Percentiles rank a stretch among this genome's conserved stretches.
phyloP scores from a whole-genome alignment of 2,329 filamentous ascomycete genomes.

The Teratosphaeria zuluensis region DNA sequence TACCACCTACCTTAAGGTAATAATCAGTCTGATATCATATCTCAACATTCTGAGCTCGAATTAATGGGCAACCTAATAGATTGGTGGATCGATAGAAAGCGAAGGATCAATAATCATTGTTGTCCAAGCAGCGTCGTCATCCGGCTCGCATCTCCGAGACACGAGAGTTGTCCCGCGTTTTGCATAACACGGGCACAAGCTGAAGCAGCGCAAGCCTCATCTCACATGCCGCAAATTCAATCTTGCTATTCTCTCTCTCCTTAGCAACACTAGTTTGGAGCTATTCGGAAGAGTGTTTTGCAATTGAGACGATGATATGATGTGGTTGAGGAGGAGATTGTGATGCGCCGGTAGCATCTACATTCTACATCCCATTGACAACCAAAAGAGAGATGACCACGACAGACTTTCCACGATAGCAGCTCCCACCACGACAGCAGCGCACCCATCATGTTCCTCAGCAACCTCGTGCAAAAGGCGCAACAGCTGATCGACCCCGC shows the following conservation, averaged over 20 bases:
- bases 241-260: too few relatives aligned
- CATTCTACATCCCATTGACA: neutral
- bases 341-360: constrained; percentile 1
- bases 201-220: neutral
- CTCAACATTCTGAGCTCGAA: too few relatives aligned
- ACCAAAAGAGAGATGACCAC: neutral
- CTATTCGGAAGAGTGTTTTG: neutral
- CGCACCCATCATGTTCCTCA: constrained; percentile 46
- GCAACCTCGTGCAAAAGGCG: constrained; percentile 87
- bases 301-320: neutral
- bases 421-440: neutral
- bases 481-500: constrained; percentile 90
- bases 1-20: too few relatives aligned
- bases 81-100: too few relatives aligned
- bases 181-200: neutral
- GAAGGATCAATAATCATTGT: neutral
- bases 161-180: neutral
- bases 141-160: neutral
- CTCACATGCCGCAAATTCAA: too few relatives aligned
- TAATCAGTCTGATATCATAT: too few relatives aligned
- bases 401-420: neutral
- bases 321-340: neutral
- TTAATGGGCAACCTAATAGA: too few relatives aligned
- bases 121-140: neutral
- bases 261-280: neutral